Percentiles rank a stretch among this genome's conserved stretches.
These are phyloP conservation scores for Calonectria pseudoturangicola DNA, from an alignment of 2,329 filamentous ascomycete species.

Conservation along the genomic window DNA sequence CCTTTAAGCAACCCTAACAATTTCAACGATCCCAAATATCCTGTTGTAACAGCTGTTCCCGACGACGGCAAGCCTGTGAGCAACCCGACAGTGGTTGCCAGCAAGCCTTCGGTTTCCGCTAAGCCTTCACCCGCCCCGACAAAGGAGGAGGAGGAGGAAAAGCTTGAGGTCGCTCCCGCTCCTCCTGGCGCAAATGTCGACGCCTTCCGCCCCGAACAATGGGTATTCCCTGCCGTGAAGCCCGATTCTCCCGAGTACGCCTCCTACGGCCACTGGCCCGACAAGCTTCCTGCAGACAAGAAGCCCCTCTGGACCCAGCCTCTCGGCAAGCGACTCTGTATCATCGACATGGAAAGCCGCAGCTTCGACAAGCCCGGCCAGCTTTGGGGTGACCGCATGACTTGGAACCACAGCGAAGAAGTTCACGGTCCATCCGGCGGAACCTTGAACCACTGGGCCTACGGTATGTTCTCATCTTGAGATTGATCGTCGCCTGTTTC, in stretches of 20 bases:
- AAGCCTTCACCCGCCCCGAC: background rate
- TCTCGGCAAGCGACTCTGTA: conserved; percentile 64
- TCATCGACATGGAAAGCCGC: conserved; percentile 67
- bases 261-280: conserved; percentile 39
- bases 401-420: conserved; percentile 16
- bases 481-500: background rate
- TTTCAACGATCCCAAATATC: no score
- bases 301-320: conserved; percentile 56
- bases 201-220: conserved; percentile 29
- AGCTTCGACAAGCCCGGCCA: conserved; percentile 55
- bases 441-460: conserved; percentile 66
- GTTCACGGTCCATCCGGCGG: conserved; percentile 63
- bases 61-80: background rate
- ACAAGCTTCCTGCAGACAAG: conserved; percentile 20
- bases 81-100: background rate
- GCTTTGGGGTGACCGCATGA: conserved; percentile 1
- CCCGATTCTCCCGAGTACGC: conserved; percentile 27
- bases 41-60: no score
- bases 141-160: background rate
- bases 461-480: conserved; percentile 53
- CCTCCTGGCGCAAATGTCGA: background rate
- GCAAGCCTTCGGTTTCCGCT: background rate
- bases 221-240: conserved; percentile 32
- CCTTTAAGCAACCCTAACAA: no score
- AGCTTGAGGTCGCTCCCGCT: background rate